Base-by-base conservation (phyloP, 495 filamentous ascomycete species). In the Pyronema omphalodes region DNA sequence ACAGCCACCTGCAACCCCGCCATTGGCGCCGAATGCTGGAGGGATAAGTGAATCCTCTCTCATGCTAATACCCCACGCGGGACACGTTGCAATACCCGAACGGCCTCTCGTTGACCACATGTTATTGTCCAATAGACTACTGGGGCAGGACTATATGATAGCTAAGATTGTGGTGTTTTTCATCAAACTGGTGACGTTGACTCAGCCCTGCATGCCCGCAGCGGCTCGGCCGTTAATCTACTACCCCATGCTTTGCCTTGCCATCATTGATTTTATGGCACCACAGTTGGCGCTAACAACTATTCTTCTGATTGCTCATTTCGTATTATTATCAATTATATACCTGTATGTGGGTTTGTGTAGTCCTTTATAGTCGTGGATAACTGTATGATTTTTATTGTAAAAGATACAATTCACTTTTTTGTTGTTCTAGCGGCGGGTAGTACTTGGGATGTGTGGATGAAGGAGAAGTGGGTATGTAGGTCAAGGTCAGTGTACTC, bases 231-330 rank as follows among this genome's bases (percentile, higher is more conserved):
- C 77, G 4, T 75, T 70, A 70, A 64, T 83, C 23, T 67, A 72
- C 33, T 85, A 82, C 58, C 76, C 80, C 34, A 64, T 86, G 14
- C 64, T 85, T 5, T 62, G 69, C 12, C 57, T 83, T 5, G 80
- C 81, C 15, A 71, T 72, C 0, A 53, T 83, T 4, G 77, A 80
- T 45, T 61, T 71, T 50, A 58, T 51, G 8, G 50, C 50, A 19
- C 29, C 47, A 5, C 29, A 23, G 29, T 19, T 50, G 17, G 35
- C 29, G 9, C 36, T 50, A 19, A 50, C 47, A 12, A 11, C 29
- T 34, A n/a, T 36, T 35, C 47, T 50, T 34, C 23, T 23, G 9
- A 1, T 50, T 34, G 47, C 29, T 1, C 47, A 50, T 36, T n/a
- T 50, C 12, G 47, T 12, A 9, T 50, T 50, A 34, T 36, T 50